Base-by-base conservation (phyloP, 177 flowering plant genomes). In the Tripterygium wilfordii region DNA sequence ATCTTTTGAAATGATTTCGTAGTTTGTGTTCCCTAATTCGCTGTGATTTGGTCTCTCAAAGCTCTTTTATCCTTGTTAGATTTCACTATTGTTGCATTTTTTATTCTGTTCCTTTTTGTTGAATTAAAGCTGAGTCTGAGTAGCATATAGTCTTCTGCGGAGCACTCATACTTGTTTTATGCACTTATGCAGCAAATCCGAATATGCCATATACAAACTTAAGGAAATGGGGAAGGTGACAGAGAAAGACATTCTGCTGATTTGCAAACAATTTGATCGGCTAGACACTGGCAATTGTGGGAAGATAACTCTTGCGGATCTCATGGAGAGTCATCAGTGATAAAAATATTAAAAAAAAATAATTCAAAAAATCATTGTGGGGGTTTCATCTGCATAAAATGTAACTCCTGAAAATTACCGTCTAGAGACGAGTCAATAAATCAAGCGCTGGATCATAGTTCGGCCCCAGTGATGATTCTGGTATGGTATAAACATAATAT, bases 161-260 rank as follows among this genome's bases (percentile, higher is more conserved):
- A 28, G 15, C 18, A 8, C 12, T 29, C 20, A 27, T 55, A 16
- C 36, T 12, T 21, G 30, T 46, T 41, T 29, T 12, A 23, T n/a
- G n/a, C n/a, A n/a, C n/a, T 1, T 18, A 28, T 63, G 78, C 80
- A 90, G 97, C 35, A 90, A 87, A 65, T 79, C 97, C 5, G 97
- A 90, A 57, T 89, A 68, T 63, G 92, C 80, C 1, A 76, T 89
- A 54, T 89, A 85, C 77, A 89, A 89, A 76, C 85, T 89, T 17
- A 89, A 89, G 68, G 89, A 88, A 67, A 80, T 88, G 94, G 85
- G 78, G 5, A 88, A 74, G 64, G 64, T 84, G 29, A 55, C 72
- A 26, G 88, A 84, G 49, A 84, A 88, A 62, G 92, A 84, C 62
- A 62, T 84, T 2, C 12, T 57, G 53, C 78, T 49, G 75, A 81